Evolutionary conservation across 2,329 filamentous ascomycete genomes (phyloP).

Genomic region (Botryotinia calthae): DNA sequence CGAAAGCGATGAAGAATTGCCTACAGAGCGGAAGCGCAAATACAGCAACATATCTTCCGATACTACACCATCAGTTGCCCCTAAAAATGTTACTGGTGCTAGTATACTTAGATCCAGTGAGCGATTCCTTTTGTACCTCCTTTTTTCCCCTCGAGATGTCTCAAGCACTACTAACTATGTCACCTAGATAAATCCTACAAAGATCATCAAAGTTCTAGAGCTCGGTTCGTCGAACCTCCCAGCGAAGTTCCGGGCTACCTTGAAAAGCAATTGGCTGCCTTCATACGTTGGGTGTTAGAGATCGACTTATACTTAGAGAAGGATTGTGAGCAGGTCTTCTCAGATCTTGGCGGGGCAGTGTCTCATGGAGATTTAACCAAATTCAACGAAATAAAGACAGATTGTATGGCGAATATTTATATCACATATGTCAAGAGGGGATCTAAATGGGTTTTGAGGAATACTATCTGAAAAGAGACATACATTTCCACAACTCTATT

Average conservation of each 20-base stretch:
- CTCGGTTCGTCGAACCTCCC: not conserved
- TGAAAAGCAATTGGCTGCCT: not conserved
- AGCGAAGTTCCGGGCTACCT: not conserved
- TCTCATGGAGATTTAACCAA: not conserved
- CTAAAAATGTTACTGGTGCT: not conserved
- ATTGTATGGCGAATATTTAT: not conserved
- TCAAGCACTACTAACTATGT: not conserved
- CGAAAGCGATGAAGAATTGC: not conserved
- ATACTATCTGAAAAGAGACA: not conserved
- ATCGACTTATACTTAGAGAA: not conserved
- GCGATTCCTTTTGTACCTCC: not conserved
- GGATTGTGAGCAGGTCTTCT: not conserved
- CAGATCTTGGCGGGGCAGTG: not conserved
- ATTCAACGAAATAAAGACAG: not conserved
- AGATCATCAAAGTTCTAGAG: not conserved
- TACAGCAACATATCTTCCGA: conserved; percentile 1
- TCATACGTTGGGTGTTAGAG: not conserved
- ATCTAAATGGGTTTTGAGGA: conserved; percentile 8
- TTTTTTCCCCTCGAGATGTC: not conserved
- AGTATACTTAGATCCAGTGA: not conserved
- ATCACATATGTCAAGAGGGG: not conserved
- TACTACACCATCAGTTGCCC: not conserved
- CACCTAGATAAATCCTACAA: not conserved
- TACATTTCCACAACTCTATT: too few relatives aligned
- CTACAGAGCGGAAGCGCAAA: not conserved